Evolutionary conservation across 495 filamentous ascomycete genomes (phyloP).

Genomic region (Aspergillus conjunctus): DNA sequence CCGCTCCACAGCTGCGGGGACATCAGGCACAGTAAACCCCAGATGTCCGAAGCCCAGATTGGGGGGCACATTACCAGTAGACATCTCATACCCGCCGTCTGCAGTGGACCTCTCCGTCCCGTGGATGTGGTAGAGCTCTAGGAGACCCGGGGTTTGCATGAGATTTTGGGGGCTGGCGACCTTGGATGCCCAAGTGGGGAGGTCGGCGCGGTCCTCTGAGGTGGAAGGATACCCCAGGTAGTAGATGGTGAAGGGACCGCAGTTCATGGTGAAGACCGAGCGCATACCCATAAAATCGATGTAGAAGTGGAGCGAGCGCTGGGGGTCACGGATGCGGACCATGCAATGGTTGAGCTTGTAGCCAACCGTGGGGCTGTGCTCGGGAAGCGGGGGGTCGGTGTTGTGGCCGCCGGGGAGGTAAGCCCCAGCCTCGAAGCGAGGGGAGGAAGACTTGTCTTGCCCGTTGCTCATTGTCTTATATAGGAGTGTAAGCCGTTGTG

Average conservation of each 20-base stretch:
- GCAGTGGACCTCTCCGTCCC: slow-evolving; percentile 29
- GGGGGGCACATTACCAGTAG: slow-evolving; percentile 37
- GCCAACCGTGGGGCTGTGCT: slow-evolving; percentile 35
- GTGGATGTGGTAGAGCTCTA: slow-evolving; percentile 44
- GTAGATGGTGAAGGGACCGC: slow-evolving; percentile 47
- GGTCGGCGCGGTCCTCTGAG: slow-evolving; percentile 23
- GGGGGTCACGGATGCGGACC: slow-evolving; percentile 43
- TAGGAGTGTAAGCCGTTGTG: neutral
- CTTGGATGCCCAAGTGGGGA: slow-evolving; percentile 31
- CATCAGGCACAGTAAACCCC: slow-evolving; percentile 44
- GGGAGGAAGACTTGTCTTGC: neutral
- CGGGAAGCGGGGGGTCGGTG: slow-evolving; percentile 33
- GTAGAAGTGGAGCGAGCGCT: slow-evolving; percentile 48
- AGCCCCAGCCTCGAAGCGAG: slow-evolving; percentile 26
- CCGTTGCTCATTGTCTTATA: slow-evolving; percentile 4
- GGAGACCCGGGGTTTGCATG: slow-evolving; percentile 34
- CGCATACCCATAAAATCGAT: slow-evolving; percentile 51
- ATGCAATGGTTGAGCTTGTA: slow-evolving; percentile 52
- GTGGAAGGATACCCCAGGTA: slow-evolving; percentile 45
- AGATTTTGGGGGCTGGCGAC: slow-evolving; percentile 30
- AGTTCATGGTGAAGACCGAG: slow-evolving; percentile 49
- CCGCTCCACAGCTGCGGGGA: slow-evolving; percentile 32
- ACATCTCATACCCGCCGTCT: slow-evolving; percentile 19
- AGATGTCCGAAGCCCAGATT: slow-evolving; percentile 44
- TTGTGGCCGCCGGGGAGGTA: slow-evolving; percentile 37